Evolutionary conservation across 2,329 filamentous ascomycete genomes (phyloP).

Genomic region (Neospermospora avenae): DNA sequence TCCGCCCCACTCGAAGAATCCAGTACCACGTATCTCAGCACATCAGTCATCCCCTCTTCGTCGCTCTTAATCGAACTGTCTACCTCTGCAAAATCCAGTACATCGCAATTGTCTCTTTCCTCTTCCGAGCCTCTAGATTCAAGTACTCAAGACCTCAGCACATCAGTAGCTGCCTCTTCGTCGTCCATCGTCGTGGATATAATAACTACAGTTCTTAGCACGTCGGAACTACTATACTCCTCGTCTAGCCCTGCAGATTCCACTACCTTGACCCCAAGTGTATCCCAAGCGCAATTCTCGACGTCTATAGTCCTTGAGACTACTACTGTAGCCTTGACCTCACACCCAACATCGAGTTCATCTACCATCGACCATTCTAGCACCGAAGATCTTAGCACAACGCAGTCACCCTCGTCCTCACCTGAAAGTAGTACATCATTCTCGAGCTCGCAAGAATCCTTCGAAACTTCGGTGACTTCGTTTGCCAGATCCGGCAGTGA

Average conservation of each 20-base stretch:
- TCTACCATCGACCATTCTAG: too few species aligned
- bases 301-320: too few species aligned
- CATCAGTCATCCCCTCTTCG: not conserved
- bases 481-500: not conserved
- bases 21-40: not conserved
- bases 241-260: not conserved
- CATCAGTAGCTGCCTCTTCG: not conserved
- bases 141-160: not conserved
- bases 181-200: not conserved
- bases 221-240: not conserved
- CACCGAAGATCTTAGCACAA: too few species aligned
- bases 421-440: not conserved
- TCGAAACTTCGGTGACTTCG: not conserved
- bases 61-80: not conserved
- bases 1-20: not conserved
- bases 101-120: not conserved
- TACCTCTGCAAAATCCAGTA: not conserved
- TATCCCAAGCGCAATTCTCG: not conserved
- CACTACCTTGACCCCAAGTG: not conserved
- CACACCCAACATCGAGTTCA: too few species aligned
- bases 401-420: not conserved
- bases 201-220: not conserved
- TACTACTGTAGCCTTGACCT: too few species aligned
- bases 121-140: not conserved
- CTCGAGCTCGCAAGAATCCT: not conserved